phyloP scores from a whole-genome alignment of 1,284 basidiomycete genomes.

The Cutaneotrichosporon cavernicola region DNA sequence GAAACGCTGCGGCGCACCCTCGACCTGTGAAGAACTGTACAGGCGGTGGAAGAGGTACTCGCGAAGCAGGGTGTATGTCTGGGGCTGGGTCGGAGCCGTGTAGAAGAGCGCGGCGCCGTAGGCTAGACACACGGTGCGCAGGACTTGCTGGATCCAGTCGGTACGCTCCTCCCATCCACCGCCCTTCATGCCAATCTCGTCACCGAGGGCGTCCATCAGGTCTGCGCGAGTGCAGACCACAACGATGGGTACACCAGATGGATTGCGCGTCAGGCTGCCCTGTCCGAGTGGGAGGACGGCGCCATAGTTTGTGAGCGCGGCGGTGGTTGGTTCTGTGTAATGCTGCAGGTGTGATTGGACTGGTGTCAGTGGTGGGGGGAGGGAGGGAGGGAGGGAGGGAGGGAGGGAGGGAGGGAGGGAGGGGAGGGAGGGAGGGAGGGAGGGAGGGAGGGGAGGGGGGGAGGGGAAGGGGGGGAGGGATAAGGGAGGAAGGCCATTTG shows the following conservation, averaged over 20 bases:
- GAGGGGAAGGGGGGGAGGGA: no score
- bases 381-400: no score
- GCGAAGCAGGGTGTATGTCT: slow-evolving; percentile 75
- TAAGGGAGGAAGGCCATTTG: no score
- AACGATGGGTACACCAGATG: slow-evolving; percentile 78
- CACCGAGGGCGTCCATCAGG: slow-evolving; percentile 73
- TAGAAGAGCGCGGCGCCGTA: slow-evolving; percentile 93
- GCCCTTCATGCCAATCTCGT: slow-evolving; percentile 60
- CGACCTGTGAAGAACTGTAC: slow-evolving; percentile 59
- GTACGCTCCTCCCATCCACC: slow-evolving; percentile 92
- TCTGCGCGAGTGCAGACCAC: slow-evolving; percentile 91
- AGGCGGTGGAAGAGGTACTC: slow-evolving; percentile 83
- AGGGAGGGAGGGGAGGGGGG: no score
- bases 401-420: no score
- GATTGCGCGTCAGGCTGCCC: slow-evolving; percentile 76
- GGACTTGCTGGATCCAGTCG: slow-evolving; percentile 90
- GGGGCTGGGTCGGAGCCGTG: slow-evolving; percentile 72
- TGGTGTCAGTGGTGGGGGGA: slow-evolving; percentile 44
- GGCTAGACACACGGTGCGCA: slow-evolving; percentile 86
- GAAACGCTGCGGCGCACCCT: slow-evolving; percentile 63
- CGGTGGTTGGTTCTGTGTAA: slow-evolving; percentile 70
- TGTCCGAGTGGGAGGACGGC: slow-evolving; percentile 69
- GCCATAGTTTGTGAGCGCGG: slow-evolving; percentile 25
- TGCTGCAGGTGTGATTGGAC: slow-evolving; percentile 85
- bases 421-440: no score